Percentiles rank a stretch among this genome's conserved stretches.
phyloP scores from a whole-genome alignment of 2,329 filamentous ascomycete genomes.

The Hymenoscyphus fraxineus region DNA sequence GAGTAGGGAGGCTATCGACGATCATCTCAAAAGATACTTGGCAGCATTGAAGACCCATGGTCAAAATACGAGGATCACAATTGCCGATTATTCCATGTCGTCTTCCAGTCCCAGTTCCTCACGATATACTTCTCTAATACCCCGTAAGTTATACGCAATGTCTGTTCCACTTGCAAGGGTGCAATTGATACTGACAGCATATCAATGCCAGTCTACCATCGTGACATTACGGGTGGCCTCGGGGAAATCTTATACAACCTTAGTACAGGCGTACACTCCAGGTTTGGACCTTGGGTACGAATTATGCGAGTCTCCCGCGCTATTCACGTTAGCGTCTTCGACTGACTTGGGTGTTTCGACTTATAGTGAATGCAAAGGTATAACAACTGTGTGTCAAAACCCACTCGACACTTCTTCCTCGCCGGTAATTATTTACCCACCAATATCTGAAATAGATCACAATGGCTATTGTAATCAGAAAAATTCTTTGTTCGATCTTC shows the following conservation, averaged over 20 bases:
- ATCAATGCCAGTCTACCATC: too few relatives aligned
- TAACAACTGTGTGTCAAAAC: background rate
- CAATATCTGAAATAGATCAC: background rate
- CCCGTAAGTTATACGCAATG: too few relatives aligned
- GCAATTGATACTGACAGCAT: too few relatives aligned
- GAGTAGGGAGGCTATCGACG: background rate
- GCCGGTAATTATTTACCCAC: background rate
- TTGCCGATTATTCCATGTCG: too few relatives aligned
- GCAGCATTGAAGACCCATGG: background rate
- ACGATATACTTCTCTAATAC: too few relatives aligned
- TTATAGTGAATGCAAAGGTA: background rate
- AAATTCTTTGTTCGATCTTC: background rate
- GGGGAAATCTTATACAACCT: too few relatives aligned
- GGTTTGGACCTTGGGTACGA: background rate
- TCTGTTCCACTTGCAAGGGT: too few relatives aligned
- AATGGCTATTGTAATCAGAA: background rate
- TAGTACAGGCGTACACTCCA: background rate
- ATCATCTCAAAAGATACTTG: background rate
- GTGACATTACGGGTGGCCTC: too few relatives aligned
- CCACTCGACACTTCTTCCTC: background rate
- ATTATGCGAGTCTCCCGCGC: background rate
- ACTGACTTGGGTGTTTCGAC: background rate
- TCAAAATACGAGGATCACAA: background rate
- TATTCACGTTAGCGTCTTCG: background rate
- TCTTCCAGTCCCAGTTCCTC: too few relatives aligned